A percentile compares a stretch with the other conserved stretches of the same genome.
phyloP scores from a whole-genome alignment of 2,329 filamentous ascomycete genomes.

The Cercospora citrullina region DNA sequence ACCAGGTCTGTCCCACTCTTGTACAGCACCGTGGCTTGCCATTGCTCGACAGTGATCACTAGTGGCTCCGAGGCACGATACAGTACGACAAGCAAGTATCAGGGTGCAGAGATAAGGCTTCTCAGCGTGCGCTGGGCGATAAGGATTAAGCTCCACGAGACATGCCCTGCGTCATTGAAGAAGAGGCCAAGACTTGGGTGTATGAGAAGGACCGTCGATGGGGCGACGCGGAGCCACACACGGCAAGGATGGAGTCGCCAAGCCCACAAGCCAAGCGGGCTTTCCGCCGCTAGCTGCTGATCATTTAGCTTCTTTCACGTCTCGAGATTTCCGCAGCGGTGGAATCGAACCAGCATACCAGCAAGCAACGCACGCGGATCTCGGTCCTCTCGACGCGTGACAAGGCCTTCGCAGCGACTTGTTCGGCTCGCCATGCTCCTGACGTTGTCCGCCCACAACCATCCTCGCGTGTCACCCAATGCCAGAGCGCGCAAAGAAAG shows the following conservation, averaged over 20 bases:
- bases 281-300: not conserved
- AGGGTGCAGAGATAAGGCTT: constrained; percentile 14
- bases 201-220: constrained; percentile 12
- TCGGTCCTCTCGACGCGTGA: not conserved
- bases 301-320: constrained; percentile 1
- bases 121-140: constrained; percentile 13
- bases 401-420: no score
- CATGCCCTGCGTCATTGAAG: not conserved
- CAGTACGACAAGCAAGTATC: not conserved
- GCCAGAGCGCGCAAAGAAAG: not conserved
- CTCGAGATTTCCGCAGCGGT: not conserved
- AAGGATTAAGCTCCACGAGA: constrained; percentile 14
- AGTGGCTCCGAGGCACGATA: not conserved
- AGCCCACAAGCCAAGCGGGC: no score
- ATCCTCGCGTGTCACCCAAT: not conserved
- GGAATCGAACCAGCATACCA: not conserved
- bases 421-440: not conserved
- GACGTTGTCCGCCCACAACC: not conserved
- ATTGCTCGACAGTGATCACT: not conserved
- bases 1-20: not conserved
- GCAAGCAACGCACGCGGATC: not conserved
- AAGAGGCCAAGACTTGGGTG: constrained; percentile 15
- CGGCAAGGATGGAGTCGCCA: no score
- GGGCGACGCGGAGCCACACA: not conserved
- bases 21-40: not conserved